Evolutionary conservation across 257 asterid genomes (phyloP).

Genomic region (Petrea volubilis): DNA sequence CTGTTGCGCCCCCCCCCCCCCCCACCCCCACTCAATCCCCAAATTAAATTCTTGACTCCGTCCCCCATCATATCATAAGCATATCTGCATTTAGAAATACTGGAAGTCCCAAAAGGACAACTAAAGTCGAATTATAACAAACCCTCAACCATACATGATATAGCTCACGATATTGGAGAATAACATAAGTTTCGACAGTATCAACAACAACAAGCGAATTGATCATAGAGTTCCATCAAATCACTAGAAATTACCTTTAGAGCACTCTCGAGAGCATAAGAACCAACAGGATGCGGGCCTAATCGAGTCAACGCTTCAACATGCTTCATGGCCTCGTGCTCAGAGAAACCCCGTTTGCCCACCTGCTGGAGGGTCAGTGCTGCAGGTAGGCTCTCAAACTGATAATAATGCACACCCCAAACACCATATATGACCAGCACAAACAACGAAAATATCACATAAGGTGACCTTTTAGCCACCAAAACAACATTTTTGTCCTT

Average conservation of each 20-base stretch:
- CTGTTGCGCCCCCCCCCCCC: no score
- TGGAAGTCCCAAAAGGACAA: not conserved
- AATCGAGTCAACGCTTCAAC: slow-evolving; percentile 65
- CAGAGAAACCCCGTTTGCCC: slow-evolving; percentile 94
- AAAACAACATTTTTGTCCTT: slow-evolving; percentile 36
- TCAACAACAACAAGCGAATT: not conserved
- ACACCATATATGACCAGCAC: slow-evolving; percentile 62
- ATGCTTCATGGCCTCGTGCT: slow-evolving; percentile 81
- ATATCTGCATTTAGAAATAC: not conserved
- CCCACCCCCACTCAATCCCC: no score
- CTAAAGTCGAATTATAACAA: not conserved
- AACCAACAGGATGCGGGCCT: slow-evolving; percentile 94
- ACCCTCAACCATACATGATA: slow-evolving; percentile 1
- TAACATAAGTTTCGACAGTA: not conserved
- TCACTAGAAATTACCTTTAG: slow-evolving; percentile 53
- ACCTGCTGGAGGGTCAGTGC: slow-evolving; percentile 62
- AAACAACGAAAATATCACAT: slow-evolving; percentile 62
- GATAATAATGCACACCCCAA: slow-evolving; percentile 78
- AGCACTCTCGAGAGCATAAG: slow-evolving; percentile 69
- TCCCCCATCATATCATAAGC: not conserved
- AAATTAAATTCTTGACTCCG: no score
- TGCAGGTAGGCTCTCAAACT: slow-evolving; percentile 62
- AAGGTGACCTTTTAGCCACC: slow-evolving; percentile 68
- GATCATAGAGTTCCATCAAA: not conserved
- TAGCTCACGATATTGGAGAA: not conserved